phyloP scores from a whole-genome alignment of 768 basidiomycete species.

The Xerocomus brunneocitrinus region DNA sequence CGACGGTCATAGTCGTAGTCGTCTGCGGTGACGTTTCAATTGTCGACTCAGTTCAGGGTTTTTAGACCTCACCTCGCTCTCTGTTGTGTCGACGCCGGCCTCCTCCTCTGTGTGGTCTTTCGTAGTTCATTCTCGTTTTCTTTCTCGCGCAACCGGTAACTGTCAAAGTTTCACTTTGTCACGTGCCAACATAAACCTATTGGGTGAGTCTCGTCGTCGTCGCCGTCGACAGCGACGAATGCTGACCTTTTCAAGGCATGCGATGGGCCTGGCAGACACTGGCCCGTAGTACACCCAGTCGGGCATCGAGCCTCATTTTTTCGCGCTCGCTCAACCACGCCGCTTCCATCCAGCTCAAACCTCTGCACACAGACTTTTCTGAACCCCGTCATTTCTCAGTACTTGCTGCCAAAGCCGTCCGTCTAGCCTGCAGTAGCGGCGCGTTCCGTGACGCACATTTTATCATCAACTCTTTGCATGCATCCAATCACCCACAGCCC shows the following conservation, averaged over 20 bases:
- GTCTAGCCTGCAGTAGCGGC: slow-evolving; percentile 38
- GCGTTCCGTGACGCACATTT: slow-evolving; percentile 49
- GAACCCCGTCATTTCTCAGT: slow-evolving; percentile 12
- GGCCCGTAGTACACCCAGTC: slow-evolving; percentile 35
- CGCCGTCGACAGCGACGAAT: not conserved
- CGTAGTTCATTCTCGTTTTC: slow-evolving; percentile 48
- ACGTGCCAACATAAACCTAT: slow-evolving; percentile 14
- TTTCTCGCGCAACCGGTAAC: not conserved
- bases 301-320: not conserved
- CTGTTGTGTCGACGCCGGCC: slow-evolving; percentile 43
- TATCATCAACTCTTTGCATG: slow-evolving; percentile 54
- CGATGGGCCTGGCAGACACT: slow-evolving; percentile 59
- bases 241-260: slow-evolving; percentile 42
- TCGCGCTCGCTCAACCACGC: not conserved
- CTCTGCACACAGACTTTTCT: too few relatives aligned
- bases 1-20: slow-evolving; percentile 60
- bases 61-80: slow-evolving; percentile 46
- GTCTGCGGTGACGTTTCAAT: slow-evolving; percentile 36
- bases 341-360: not conserved
- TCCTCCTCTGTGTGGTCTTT: slow-evolving; percentile 44
- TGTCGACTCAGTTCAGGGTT: not conserved
- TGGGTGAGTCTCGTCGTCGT: slow-evolving; percentile 15
- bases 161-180: slow-evolving; percentile 6
- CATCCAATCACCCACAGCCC: slow-evolving; percentile 26
- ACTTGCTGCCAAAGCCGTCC: slow-evolving; percentile 50